Evolutionary conservation across 495 filamentous ascomycete genomes (phyloP).

Genomic region (Penicillium psychrofluorescens): DNA sequence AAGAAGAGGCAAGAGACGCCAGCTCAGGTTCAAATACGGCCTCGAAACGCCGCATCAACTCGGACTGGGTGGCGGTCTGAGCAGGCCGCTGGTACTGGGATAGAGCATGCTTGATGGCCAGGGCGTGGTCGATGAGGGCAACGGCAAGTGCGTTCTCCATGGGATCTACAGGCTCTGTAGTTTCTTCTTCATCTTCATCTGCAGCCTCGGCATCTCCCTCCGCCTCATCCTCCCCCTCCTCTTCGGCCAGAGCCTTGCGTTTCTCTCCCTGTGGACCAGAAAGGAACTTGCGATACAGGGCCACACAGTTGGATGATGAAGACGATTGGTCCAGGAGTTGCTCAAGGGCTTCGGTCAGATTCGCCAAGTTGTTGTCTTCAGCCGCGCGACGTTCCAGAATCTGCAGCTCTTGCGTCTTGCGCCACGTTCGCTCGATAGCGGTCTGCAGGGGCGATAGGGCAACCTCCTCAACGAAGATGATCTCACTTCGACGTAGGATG

Average conservation of each 20-base stretch:
- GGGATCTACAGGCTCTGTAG: slow-evolving; percentile 42
- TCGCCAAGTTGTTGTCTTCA: slow-evolving; percentile 55
- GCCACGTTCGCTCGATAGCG: slow-evolving; percentile 81
- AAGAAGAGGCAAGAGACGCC: slow-evolving; percentile 17
- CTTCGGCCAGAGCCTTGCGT: slow-evolving; percentile 37
- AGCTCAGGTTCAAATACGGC: slow-evolving; percentile 43
- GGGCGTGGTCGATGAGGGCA: slow-evolving; percentile 82
- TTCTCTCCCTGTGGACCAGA: slow-evolving; percentile 42
- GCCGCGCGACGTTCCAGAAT: slow-evolving; percentile 65
- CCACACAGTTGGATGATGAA: slow-evolving; percentile 58
- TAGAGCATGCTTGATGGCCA: slow-evolving; percentile 77
- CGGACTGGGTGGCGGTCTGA: slow-evolving; percentile 50
- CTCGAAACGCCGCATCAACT: slow-evolving; percentile 44
- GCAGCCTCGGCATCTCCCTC: slow-evolving; percentile 23
- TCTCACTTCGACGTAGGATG: slow-evolving; percentile 81
- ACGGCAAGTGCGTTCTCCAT: slow-evolving; percentile 80
- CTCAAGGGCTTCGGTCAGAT: slow-evolving; percentile 65
- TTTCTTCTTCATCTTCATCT: slow-evolving; percentile 26
- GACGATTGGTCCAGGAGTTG: slow-evolving; percentile 62
- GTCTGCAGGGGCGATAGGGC: slow-evolving; percentile 72
- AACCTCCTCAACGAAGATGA: slow-evolving; percentile 59
- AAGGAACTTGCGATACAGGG: slow-evolving; percentile 66
- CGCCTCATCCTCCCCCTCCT: slow-evolving; percentile 37
- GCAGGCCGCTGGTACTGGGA: slow-evolving; percentile 55
- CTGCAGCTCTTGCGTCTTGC: slow-evolving; percentile 82